These are phyloP conservation scores for Colletotrichum lini DNA, from an alignment of 2,329 filamentous ascomycete genomes.

Conservation along the genomic window DNA sequence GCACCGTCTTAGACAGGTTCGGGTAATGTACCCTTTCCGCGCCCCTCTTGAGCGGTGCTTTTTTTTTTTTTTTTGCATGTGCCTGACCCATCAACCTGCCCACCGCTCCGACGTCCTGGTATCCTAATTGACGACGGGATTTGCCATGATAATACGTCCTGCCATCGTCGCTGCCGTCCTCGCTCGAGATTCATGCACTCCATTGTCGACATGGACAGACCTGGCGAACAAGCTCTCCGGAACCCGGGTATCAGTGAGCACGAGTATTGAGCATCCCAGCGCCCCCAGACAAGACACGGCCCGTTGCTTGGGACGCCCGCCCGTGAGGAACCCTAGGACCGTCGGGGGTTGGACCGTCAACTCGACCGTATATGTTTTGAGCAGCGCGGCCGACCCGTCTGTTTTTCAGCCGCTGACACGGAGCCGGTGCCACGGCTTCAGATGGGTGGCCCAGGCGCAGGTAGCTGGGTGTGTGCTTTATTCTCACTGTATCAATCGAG, in stretches of 20 bases:
- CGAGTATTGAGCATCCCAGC: not conserved
- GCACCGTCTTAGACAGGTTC: not conserved
- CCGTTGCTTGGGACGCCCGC: not conserved
- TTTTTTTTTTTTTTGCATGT: not conserved
- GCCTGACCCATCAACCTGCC: not conserved
- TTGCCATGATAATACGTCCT: not conserved
- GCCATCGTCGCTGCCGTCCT: not conserved
- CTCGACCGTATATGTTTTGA: conserved; percentile 13
- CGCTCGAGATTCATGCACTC: not conserved
- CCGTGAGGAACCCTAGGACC: conserved; percentile 18
- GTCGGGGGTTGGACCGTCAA: conserved; percentile 1
- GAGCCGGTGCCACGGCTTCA: conserved; percentile 7
- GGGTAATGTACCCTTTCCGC: conserved; percentile 31
- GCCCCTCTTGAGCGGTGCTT: not conserved
- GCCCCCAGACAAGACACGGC: conserved; percentile 1
- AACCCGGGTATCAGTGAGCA: not conserved
- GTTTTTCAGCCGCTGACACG: not conserved
- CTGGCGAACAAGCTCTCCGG: not conserved
- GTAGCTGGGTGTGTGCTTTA: not conserved
- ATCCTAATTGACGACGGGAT: not conserved
- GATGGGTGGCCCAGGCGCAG: conserved; percentile 8
- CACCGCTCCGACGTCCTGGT: not conserved
- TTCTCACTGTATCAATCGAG: no score
- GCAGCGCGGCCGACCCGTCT: conserved; percentile 12
- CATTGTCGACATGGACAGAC: not conserved